Evolutionary conservation across 2,329 filamentous ascomycete genomes (phyloP).

Genomic region (Chaetothyriales sp.): DNA sequence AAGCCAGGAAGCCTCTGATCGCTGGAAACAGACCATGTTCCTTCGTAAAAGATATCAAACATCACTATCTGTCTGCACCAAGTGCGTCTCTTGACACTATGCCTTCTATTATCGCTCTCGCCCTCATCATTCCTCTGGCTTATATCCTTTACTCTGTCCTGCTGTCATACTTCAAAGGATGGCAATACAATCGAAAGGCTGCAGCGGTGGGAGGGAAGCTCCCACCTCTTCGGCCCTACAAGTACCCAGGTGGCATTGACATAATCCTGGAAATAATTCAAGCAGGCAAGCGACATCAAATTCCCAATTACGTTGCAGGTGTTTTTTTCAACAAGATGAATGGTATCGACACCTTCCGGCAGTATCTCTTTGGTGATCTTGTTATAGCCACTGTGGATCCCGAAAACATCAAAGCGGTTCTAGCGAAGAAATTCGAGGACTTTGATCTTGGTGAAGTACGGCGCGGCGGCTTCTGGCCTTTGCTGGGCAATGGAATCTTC

Average conservation of each 20-base stretch:
- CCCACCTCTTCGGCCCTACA: constrained; percentile 7
- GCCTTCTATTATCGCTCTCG: neutral
- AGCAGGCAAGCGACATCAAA: constrained; percentile 9
- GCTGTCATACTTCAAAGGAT: too few relatives aligned
- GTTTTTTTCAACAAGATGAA: constrained; percentile 5
- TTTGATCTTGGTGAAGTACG: constrained; percentile 68
- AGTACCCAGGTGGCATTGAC: constrained; percentile 10
- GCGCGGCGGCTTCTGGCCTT: constrained; percentile 50
- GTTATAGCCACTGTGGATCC: constrained; percentile 21
- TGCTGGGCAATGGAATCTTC: constrained; percentile 34
- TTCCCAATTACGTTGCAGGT: constrained; percentile 10
- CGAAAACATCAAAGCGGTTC: constrained; percentile 64
- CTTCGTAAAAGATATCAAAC: too few relatives aligned
- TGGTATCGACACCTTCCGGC: constrained; percentile 7
- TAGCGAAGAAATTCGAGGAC: constrained; percentile 68
- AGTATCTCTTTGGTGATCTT: constrained; percentile 10
- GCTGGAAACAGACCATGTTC: too few relatives aligned
- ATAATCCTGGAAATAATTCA: constrained; percentile 7
- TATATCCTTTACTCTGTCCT: too few relatives aligned
- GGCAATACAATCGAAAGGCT: constrained; percentile 1
- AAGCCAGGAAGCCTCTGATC: too few relatives aligned
- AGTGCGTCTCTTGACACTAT: too few relatives aligned
- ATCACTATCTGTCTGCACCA: too few relatives aligned
- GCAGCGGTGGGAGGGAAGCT: constrained; percentile 10
- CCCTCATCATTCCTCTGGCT: neutral